Conservation (phyloP, 2,329 filamentous ascomycete genomes). For the Penicillium occitanis region DNA sequence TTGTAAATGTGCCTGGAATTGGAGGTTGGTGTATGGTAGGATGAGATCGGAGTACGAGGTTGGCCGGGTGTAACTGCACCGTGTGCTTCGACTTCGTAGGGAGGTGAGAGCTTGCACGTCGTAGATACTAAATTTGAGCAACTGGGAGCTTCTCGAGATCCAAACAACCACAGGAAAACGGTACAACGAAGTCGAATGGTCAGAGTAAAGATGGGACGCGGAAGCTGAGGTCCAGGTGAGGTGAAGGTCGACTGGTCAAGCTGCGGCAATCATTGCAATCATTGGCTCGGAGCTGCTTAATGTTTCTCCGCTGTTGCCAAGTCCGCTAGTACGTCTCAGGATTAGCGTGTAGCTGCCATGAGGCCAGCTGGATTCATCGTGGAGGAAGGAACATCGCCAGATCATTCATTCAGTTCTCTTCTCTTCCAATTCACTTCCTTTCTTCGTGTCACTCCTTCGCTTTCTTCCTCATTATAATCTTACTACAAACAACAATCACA, state of each 20-base stretch:
- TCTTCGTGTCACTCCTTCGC: neutral
- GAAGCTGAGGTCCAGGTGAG: neutral
- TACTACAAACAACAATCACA: constrained; percentile 29
- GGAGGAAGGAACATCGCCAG: neutral
- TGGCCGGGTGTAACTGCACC: neutral
- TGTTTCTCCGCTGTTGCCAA: constrained; percentile 24
- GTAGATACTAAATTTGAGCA: neutral
- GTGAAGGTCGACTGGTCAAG: neutral
- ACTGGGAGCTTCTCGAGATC: neutral
- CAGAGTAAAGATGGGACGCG: neutral
- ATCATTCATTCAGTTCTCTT: constrained; percentile 1
- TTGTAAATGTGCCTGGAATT: neutral
- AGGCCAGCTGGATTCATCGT: constrained; percentile 24
- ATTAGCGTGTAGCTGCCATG: constrained; percentile 15
- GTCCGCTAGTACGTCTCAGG: neutral
- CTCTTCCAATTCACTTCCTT: neutral
- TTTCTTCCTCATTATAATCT: neutral
- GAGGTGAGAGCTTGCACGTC: neutral
- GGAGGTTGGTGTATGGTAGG: neutral
- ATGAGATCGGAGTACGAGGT: neutral
- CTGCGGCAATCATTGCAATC: neutral
- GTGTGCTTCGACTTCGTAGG: neutral
- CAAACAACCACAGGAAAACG: neutral
- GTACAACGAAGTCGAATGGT: neutral
- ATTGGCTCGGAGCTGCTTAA: constrained; percentile 27